Evolutionary conservation across 345 rosid genomes (phyloP), one percentile per base, ranked within the genome.

Genomic region (Raphanus raphanistrum): DNA sequence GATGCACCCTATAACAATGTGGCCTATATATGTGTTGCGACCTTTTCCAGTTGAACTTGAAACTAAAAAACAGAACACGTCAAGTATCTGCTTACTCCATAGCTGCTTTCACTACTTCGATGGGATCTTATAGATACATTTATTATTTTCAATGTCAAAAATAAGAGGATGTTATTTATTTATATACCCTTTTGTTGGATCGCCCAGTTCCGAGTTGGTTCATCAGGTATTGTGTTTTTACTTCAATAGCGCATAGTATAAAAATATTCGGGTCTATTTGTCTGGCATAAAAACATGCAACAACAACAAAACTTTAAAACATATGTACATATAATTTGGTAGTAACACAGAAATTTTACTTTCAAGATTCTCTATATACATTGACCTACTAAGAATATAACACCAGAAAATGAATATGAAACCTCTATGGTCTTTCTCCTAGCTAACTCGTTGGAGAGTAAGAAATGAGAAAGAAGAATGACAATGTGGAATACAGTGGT

Each of bases 21-120:
- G 68, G 48, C 48, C 27, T 76, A 65, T 21, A 15, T 52, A 13
- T 48, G 16, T 68, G 50, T 55, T 43, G 35, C 27, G 63, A 61
- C 31, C 38, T 60, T 48, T 62, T 62, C 74, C 29, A 6, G 55
- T 52, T 10, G 7, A 70, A 6, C 41, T 52, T 10, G 7, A 70
- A 11, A 38, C 45, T 38, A 38, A 38, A 38, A 63, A 58, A 63
- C 71, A 16, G 76, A 63, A 38, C 76, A 77, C 65, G 80, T 77
- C 76, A 64, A 71, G 9, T 15, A 50, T 35, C 28, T 35, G 32
- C 35, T 27, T 63, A 36, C 66, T 55, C 54, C 48, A 28, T 26
- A 76, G 70, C 71, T 71, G 71, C 7, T 77, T 54, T 28, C 66
- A 28, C 76, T 36, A 28, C 5, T 52, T 63, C 7, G 4, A 70